Conservation (phyloP, 192 early-diverging fungal genomes). For the Backusella mclennaniae region DNA sequence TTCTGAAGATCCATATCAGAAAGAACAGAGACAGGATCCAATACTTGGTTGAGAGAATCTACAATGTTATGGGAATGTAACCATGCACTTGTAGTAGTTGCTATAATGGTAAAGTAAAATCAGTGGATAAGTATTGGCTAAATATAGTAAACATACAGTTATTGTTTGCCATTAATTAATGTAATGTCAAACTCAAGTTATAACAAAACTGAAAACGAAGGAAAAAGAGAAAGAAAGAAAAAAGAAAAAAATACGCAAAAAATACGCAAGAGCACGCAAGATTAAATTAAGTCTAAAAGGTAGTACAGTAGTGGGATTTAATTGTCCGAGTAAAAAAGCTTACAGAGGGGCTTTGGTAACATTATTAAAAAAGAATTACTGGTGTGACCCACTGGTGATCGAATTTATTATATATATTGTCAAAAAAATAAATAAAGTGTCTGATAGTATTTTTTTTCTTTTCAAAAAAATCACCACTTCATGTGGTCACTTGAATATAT, state of each 20-base stretch:
- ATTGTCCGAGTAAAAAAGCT: slow-evolving; percentile 6
- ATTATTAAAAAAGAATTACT: not conserved
- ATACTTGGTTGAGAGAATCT: slow-evolving; percentile 18
- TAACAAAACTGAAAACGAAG: slow-evolving; percentile 6
- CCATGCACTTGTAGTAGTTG: slow-evolving; percentile 13
- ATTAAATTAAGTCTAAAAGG: not conserved
- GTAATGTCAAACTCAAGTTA: not conserved
- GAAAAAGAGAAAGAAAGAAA: not conserved
- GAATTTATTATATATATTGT: not conserved
- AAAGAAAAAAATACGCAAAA: slow-evolving; percentile 13
- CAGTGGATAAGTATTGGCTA: slow-evolving; percentile 8
- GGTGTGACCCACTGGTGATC: not conserved
- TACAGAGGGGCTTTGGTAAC: not conserved
- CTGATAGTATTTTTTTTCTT: not conserved
- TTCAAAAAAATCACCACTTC: not conserved
- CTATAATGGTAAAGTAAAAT: not conserved
- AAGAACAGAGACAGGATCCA: slow-evolving; percentile 36
- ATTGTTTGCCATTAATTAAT: slow-evolving; percentile 2
- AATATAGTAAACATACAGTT: slow-evolving; percentile 9
- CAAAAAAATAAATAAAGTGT: not conserved
- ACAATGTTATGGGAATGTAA: slow-evolving; percentile 8
- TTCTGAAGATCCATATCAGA: slow-evolving; percentile 62
- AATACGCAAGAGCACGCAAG: slow-evolving; percentile 12
- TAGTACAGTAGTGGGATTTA: not conserved
- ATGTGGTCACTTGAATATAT: not conserved